phyloP scores from a whole-genome alignment of 495 filamentous ascomycete genomes.

The Immersiella caudata region DNA sequence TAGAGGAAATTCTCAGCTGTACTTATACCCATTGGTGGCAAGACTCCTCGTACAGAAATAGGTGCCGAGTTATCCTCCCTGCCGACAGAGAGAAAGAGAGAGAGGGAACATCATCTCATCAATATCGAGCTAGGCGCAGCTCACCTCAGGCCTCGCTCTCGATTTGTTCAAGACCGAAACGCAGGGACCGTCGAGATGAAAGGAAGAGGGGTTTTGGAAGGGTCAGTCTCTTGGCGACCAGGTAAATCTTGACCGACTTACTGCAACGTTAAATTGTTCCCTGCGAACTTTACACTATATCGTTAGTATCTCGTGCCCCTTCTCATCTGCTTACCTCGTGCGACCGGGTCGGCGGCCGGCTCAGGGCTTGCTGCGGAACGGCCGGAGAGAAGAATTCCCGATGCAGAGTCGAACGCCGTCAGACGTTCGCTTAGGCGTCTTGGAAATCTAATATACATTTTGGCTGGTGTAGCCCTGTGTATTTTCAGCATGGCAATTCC shows the following conservation, averaged over 20 bases:
- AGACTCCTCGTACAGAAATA: background rate
- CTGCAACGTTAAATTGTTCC: background rate
- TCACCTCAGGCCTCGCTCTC: background rate
- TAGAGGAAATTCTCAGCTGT: background rate
- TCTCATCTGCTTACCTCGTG: background rate
- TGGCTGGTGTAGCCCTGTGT: constrained; percentile 2
- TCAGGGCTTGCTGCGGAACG: background rate
- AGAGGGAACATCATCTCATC: no score
- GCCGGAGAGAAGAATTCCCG: constrained; percentile 10
- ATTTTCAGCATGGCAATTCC: constrained; percentile 8
- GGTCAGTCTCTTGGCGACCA: constrained; percentile 4
- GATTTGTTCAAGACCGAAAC: constrained; percentile 2
- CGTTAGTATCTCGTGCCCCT: background rate
- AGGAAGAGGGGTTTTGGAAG: constrained; percentile 3
- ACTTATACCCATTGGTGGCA: constrained; percentile 2
- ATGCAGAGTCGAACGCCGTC: constrained; percentile 2
- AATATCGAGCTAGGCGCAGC: constrained; percentile 9
- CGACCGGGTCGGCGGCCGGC: background rate
- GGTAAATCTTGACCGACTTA: constrained; percentile 4
- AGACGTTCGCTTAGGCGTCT: constrained; percentile 7
- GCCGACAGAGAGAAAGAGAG: background rate
- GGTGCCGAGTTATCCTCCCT: background rate
- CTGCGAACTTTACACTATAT: background rate
- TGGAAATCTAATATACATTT: background rate
- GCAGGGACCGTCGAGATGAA: constrained; percentile 9